phyloP scores from a whole-genome alignment of 106 monocot species.

The Dendrobium officinale region DNA sequence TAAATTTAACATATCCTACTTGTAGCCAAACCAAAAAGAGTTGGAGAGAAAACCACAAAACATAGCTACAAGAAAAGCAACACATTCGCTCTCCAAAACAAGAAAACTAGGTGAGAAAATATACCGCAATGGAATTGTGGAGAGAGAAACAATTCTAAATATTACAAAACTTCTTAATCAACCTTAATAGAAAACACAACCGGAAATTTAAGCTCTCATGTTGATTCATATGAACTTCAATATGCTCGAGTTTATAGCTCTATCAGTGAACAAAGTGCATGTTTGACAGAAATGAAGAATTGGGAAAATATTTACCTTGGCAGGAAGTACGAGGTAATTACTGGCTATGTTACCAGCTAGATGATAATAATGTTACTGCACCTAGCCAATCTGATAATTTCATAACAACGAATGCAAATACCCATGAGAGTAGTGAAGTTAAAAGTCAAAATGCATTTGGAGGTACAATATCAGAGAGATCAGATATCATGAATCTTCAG shows the following conservation, averaged over 20 bases:
- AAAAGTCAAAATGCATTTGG: neutral
- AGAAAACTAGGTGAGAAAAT: neutral
- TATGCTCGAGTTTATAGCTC: slow-evolving; percentile 8
- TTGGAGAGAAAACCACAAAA: too few species aligned
- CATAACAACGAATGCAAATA: slow-evolving; percentile 1
- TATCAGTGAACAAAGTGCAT: slow-evolving; percentile 8
- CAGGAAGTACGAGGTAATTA: slow-evolving; percentile 71
- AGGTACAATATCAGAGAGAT: slow-evolving; percentile 12
- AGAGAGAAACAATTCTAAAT: neutral
- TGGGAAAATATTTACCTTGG: slow-evolving; percentile 90
- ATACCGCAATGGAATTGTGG: neutral
- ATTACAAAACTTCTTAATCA: neutral
- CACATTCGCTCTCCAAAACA: neutral
- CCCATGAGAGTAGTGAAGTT: slow-evolving; percentile 8
- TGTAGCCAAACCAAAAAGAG: too few species aligned
- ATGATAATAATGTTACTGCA: slow-evolving; percentile 19
- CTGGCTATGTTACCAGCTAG: slow-evolving; percentile 59
- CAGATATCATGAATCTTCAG: slow-evolving; percentile 40
- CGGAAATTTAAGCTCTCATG: slow-evolving; percentile 11
- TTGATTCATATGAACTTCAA: slow-evolving; percentile 8
- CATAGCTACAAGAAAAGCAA: neutral
- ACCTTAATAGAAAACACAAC: slow-evolving; percentile 12
- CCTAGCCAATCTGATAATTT: slow-evolving; percentile 19
- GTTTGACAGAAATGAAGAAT: slow-evolving; percentile 41
- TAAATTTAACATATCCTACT: too few species aligned